These are phyloP conservation scores for Daldinia childiae DNA, from an alignment of 495 filamentous ascomycete species.

Conservation along the genomic window DNA sequence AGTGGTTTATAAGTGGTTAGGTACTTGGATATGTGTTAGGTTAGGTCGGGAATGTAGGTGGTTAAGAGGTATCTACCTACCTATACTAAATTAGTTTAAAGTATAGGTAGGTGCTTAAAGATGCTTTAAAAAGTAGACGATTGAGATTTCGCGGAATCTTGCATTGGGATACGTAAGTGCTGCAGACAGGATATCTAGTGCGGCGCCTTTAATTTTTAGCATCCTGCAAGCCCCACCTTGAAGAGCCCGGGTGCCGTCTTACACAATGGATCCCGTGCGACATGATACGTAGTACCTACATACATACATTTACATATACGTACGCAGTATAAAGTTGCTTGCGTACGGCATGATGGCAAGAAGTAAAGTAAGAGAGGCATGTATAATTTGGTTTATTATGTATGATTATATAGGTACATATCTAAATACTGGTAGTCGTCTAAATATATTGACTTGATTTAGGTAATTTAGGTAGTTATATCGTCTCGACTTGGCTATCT, in stretches of 20 bases:
- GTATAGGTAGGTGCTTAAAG: background rate
- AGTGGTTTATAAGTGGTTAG: background rate
- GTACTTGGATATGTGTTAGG: background rate
- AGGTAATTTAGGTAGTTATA: no score
- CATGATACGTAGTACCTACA: slow-evolving; percentile 6
- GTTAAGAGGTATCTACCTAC: background rate
- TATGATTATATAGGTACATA: background rate
- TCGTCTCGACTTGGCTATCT: background rate
- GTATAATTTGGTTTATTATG: background rate
- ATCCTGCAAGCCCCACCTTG: slow-evolving; percentile 38
- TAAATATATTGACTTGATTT: no score
- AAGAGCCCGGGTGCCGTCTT: slow-evolving; percentile 44
- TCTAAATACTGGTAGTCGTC: no score
- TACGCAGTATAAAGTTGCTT: slow-evolving; percentile 3
- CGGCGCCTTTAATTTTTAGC: slow-evolving; percentile 33
- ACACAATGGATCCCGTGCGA: slow-evolving; percentile 13
- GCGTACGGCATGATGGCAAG: slow-evolving; percentile 1
- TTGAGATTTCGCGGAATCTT: slow-evolving; percentile 47
- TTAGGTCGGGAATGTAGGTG: no score
- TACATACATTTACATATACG: background rate
- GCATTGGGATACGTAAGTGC: slow-evolving; percentile 47
- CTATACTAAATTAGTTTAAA: background rate
- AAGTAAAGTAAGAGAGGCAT: background rate
- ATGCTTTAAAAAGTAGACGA: slow-evolving; percentile 13
- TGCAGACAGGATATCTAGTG: slow-evolving; percentile 36